phyloP scores from a whole-genome alignment of 2,329 filamentous ascomycete genomes.

The Neocucurbitaria cava region DNA sequence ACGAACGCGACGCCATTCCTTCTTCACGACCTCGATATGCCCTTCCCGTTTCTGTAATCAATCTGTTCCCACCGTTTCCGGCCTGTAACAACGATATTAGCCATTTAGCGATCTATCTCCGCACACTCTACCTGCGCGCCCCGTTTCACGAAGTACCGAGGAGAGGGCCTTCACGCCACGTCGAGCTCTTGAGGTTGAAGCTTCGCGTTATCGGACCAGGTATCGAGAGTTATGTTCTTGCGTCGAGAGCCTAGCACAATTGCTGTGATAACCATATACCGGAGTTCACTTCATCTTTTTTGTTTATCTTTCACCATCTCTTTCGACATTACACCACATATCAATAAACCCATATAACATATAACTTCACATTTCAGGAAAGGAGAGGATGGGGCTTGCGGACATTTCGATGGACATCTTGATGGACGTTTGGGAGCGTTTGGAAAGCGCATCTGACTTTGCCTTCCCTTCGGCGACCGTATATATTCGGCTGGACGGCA shows the following conservation, averaged over 20 bases:
- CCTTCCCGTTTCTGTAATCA: slow-evolving; percentile 10
- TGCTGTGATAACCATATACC: slow-evolving; percentile 23
- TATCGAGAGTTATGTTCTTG: slow-evolving; percentile 28
- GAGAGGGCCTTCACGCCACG: slow-evolving; percentile 46
- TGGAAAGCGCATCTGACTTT: not conserved
- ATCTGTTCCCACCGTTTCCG: slow-evolving; percentile 21
- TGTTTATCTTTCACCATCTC: slow-evolving; percentile 9
- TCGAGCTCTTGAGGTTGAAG: slow-evolving; percentile 50
- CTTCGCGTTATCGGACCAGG: slow-evolving; percentile 27
- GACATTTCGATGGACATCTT: no score
- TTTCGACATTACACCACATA: slow-evolving; percentile 20
- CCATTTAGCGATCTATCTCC: slow-evolving; percentile 49
- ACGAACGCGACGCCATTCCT: not conserved
- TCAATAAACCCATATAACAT: slow-evolving; percentile 27
- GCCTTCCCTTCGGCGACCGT: not conserved
- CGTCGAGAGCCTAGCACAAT: slow-evolving; percentile 45
- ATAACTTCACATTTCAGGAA: slow-evolving; percentile 15
- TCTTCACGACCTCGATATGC: slow-evolving; percentile 14
- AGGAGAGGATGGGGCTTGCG: not conserved
- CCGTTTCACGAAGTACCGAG: slow-evolving; percentile 48
- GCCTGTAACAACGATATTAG: slow-evolving; percentile 45
- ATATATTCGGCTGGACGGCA: not conserved
- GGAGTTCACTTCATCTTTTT: slow-evolving; percentile 18
- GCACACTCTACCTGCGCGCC: slow-evolving; percentile 35
- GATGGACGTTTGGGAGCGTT: not conserved